A percentile compares a stretch with the other conserved stretches of the same genome.
phyloP scores from a whole-genome alignment of 306 rosid species.

The Dryas drummondii region DNA sequence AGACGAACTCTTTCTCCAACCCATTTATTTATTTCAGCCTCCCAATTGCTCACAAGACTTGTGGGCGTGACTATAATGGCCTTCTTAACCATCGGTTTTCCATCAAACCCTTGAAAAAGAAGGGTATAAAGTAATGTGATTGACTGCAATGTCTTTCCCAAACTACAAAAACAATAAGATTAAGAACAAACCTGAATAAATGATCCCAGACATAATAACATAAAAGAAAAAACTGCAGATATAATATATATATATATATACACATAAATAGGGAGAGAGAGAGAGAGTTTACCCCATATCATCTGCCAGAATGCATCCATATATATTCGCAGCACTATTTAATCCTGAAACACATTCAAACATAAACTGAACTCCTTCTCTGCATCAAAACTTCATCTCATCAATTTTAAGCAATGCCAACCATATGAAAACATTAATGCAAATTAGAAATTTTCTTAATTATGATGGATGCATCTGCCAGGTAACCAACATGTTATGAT shows the following conservation, averaged over 20 bases:
- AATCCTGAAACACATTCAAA: constrained; percentile 87
- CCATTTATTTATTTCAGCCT: constrained; percentile 94
- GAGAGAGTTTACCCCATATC: constrained; percentile 77
- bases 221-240: neutral
- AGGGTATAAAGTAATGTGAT: constrained; percentile 88
- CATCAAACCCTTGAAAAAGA: constrained; percentile 85
- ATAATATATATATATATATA: neutral
- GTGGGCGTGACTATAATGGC: constrained; percentile 95
- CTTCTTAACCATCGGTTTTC: constrained; percentile 77
- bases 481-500: neutral
- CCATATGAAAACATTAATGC: neutral
- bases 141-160: constrained; percentile 98
- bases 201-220: neutral
- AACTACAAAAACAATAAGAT: constrained; percentile 47
- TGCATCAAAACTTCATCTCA: constrained; percentile 43
- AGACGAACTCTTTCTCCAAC: constrained; percentile 74
- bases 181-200: constrained; percentile 22
- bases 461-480: neutral
- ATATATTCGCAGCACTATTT: constrained; percentile 48
- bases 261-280: neutral
- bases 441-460: neutral
- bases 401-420: constrained; percentile 14
- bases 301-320: constrained; percentile 97
- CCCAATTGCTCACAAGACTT: constrained; percentile 99
- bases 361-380: constrained; percentile 98